Evolutionary conservation across 179 eudicot species (phyloP).

Genomic region (Beta macrorhiza): DNA sequence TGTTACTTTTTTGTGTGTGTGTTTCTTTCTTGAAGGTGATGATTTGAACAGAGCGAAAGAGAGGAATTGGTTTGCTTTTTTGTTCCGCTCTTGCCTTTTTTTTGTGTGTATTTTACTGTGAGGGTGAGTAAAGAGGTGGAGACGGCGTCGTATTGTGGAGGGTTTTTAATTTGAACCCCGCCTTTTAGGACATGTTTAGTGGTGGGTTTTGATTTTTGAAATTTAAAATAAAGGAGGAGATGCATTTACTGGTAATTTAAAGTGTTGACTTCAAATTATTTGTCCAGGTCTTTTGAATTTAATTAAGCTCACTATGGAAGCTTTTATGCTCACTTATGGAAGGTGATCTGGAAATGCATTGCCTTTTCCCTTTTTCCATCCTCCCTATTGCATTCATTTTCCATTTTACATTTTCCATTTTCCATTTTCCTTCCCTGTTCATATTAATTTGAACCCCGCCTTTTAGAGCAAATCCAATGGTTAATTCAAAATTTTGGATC

Average conservation of each 20-base stretch:
- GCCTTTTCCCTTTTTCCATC: background rate
- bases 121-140: no score
- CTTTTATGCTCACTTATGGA: background rate
- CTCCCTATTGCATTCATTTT: no score
- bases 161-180: no score
- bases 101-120: no score
- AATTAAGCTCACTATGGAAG: slow-evolving; percentile 1
- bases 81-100: no score
- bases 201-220: background rate
- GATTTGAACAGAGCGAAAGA: background rate
- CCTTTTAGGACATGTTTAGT: background rate
- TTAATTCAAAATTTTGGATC: no score
- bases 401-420: no score
- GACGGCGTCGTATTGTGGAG: no score
- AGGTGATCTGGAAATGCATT: background rate
- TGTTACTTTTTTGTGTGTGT: background rate
- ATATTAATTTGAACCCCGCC: no score
- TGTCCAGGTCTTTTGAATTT: background rate
- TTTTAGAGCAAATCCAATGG: no score
- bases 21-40: slow-evolving; percentile 7
- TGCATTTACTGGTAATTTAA: background rate
- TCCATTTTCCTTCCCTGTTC: no score
- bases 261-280: background rate
- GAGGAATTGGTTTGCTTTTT: background rate
- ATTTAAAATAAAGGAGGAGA: background rate